Base-by-base conservation (phyloP, 2,329 filamentous ascomycete genomes). In the Dichotomopilus funicola region DNA sequence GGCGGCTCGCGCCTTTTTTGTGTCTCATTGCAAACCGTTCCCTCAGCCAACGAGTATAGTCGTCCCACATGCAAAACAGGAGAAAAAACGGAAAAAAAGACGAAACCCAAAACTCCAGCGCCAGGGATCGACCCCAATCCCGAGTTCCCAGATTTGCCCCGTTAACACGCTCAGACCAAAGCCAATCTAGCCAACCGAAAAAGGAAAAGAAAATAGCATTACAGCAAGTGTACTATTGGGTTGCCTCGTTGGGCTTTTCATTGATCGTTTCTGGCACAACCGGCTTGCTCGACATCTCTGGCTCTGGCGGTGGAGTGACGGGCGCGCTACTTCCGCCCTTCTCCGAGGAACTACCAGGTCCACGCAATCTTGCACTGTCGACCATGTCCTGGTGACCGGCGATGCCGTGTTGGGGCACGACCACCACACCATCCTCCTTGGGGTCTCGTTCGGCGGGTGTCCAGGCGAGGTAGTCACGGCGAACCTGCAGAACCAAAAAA, bases 401-500 rank as follows among this genome's bases (percentile, higher is more conserved):
- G 62, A 89, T 88, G 58, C 87, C 88, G 69, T 91, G 86, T 66
- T 87, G 83, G 12, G 88, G 86, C 52, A 86, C 74, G 54, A 79
- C 70, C 36, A 78, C 73, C 65, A 80, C 77, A 58, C 83, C 81
- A 59, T 79, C 74, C 56, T 77, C 71, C 49, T 78, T 76, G 33
- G 83, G 86, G 63, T 88, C 83, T 59, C 75, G 78, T 66, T 86
- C 86, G 37, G 86, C 83, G 1, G 89, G 89, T 35, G 87, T 91
- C 89, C 89, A 94, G 57, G 89, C 89, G 41, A 94, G 82, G 77
- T 91, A 94, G 73, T 94, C 89, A 66, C 89, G 84, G 67, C 89
- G 86, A 57, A 92, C 66, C 63, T 65, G 49, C 12, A 8, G 4
- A 11, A 11, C 1, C 9, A 42, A 36, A 19, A 6, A 5, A 27